These are phyloP conservation scores for Cystoisospora suis DNA, from an alignment of 169 alveolate genomes.

Conservation along the genomic window DNA sequence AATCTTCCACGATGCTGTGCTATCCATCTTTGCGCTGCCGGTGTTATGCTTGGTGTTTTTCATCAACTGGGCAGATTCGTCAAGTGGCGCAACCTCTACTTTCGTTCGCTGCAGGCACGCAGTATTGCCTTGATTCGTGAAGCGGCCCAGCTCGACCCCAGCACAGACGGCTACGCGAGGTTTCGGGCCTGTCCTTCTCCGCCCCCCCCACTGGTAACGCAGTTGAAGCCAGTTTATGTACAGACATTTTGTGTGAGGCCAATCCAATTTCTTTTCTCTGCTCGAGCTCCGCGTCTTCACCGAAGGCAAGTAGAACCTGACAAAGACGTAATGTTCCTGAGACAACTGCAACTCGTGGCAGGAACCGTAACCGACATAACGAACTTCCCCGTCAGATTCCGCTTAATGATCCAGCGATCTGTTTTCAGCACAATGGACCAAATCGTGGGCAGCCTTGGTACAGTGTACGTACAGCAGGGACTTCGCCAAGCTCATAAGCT, in stretches of 20 bases:
- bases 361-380: slow-evolving; percentile 59
- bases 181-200: slow-evolving; percentile 57
- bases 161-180: slow-evolving; percentile 36
- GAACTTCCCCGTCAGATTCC: slow-evolving; percentile 50
- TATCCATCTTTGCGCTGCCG: too few species aligned
- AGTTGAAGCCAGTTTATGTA: slow-evolving; percentile 43
- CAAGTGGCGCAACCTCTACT: slow-evolving; percentile 37
- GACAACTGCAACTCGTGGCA: slow-evolving; percentile 60
- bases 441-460: slow-evolving; percentile 23
- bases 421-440: slow-evolving; percentile 53
- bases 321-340: slow-evolving; percentile 18
- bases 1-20: too few species aligned
- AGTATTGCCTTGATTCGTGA: slow-evolving; percentile 48
- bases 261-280: slow-evolving; percentile 36
- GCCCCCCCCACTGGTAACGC: neutral
- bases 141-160: slow-evolving; percentile 41
- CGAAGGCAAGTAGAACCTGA: neutral
- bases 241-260: slow-evolving; percentile 58
- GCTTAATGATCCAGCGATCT: slow-evolving; percentile 51
- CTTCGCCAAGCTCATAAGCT: slow-evolving; percentile 59
- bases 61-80: neutral
- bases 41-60: too few species aligned
- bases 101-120: slow-evolving; percentile 51
- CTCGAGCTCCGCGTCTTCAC: slow-evolving; percentile 54
- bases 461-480: slow-evolving; percentile 54